Base-by-base conservation (phyloP, 208 protist species). In the Kentomonas sorsogonicus region DNA sequence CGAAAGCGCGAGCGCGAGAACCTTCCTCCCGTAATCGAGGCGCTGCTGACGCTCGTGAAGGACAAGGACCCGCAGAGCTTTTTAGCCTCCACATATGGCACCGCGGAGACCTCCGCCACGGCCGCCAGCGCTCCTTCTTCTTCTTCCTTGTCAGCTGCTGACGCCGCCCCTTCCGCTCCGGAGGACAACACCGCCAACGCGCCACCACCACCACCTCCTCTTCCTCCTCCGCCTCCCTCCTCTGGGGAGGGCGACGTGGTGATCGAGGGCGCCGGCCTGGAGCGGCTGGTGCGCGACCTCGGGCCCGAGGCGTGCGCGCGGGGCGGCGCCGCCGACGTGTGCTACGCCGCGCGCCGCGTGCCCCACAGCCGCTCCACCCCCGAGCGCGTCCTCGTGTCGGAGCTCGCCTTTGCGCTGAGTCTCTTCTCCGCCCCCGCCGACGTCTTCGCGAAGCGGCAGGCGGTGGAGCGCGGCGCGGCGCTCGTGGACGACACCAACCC, bases 321-420 rank as follows among this genome's bases (percentile, higher is more conserved):
- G n/a, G 66, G 72, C 18, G 74, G 71, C 2, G 68, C 50, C 11
- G 58, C 63, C 26, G 89, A 95, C 56, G 22, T 95, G 2, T 43
- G 88, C 45, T 63, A 65, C 23, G 66, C 93, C 46, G 67, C 81
- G 1, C 72, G 74, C n/a, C 75, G 86, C 41, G 81, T 91, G 46
- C 89, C 85, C 13, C 85, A 79, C 39, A 95, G 77, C 53, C 83
- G 70, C 30, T 91, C 86, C n/a, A 89, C 85, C 1, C 36, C 50
- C 16, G 67, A 88, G 18, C 33, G 44, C 18, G 74, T 95, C 50
- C 66, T 81, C 47, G 70, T 91, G 13, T 72, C 78, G 3, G 85
- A 95, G 71, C 63, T 95, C 55, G 90, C 83, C 60, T 95, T 95
- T 76, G 85, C 81, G 20, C 64, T 93, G 50, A 70, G 65, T 50